A percentile compares a stretch with the other conserved stretches of the same genome.
Conservation (phyloP, 257 asterid species). For the Solanum medicagineum region DNA sequence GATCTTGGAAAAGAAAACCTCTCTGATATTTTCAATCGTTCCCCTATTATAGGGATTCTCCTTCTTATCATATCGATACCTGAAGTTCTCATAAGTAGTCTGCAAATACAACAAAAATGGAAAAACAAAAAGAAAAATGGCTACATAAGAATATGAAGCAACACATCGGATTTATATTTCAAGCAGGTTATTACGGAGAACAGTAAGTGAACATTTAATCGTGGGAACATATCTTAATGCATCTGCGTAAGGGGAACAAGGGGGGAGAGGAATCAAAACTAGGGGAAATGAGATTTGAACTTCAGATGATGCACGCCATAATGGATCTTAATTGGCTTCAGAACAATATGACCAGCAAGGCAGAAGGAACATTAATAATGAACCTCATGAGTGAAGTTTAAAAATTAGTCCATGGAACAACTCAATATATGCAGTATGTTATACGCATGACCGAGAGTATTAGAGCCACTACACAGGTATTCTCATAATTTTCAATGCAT, state of each 20-base stretch:
- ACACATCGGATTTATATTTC: not conserved
- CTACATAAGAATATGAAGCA: not conserved
- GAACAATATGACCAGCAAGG: not conserved
- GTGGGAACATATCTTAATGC: not conserved
- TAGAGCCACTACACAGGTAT: not conserved
- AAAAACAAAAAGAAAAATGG: not conserved
- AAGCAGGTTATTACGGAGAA: not conserved
- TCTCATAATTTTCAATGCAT: not conserved
- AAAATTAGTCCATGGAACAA: not conserved
- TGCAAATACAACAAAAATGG: slow-evolving; percentile 15
- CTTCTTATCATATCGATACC: slow-evolving; percentile 60
- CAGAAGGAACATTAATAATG: not conserved
- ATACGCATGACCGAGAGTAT: not conserved
- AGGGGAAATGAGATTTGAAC: not conserved
- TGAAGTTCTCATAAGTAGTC: slow-evolving; percentile 94
- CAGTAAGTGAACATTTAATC: not conserved
- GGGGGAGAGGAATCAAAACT: not conserved
- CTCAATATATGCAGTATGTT: not conserved
- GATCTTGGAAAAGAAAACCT: slow-evolving; percentile 60
- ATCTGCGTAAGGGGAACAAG: not conserved
- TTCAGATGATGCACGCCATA: not conserved
- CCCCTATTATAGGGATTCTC: slow-evolving; percentile 93
- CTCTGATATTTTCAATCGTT: slow-evolving; percentile 44
- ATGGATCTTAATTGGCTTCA: not conserved
- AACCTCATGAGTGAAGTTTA: not conserved